Percentiles rank a stretch among this genome's conserved stretches.
Conservation (phyloP, 495 filamentous ascomycete genomes). For the Jackrogersella multiformis region DNA sequence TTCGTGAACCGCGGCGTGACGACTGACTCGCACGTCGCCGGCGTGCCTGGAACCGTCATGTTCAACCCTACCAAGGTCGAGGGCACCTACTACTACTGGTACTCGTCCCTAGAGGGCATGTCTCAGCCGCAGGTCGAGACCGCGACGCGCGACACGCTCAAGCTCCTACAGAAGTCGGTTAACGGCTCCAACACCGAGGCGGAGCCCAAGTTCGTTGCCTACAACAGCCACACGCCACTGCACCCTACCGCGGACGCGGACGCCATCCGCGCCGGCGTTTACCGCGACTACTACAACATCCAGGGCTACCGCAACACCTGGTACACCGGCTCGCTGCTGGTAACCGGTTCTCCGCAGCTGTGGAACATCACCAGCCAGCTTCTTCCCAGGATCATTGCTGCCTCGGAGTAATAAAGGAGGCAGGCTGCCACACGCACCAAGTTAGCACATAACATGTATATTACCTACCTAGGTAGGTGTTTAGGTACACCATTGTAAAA, state of each 20-base stretch:
- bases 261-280: conserved; percentile 55
- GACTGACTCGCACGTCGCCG: conserved; percentile 22
- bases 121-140: conserved; percentile 22
- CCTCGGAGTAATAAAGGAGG: conserved; percentile 19
- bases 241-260: conserved; percentile 45
- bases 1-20: conserved; percentile 26
- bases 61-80: conserved; percentile 32
- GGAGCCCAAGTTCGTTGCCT: conserved; percentile 38
- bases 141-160: conserved; percentile 22
- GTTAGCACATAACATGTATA: too few relatives aligned
- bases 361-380: conserved; percentile 51
- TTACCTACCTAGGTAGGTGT: too few relatives aligned
- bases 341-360: conserved; percentile 47
- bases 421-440: too few relatives aligned
- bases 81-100: conserved; percentile 40
- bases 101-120: conserved; percentile 19
- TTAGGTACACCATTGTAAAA: conserved; percentile 4
- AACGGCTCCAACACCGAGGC: conserved; percentile 1
- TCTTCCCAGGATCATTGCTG: conserved; percentile 32
- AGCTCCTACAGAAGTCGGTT: conserved; percentile 21
- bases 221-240: conserved; percentile 49
- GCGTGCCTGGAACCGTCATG: conserved; percentile 27
- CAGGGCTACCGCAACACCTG: conserved; percentile 62
- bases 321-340: conserved; percentile 59
- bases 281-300: conserved; percentile 56